Evolutionary conservation across 768 basidiomycete genomes (phyloP).

Genomic region (Kwoniella bestiolae): DNA sequence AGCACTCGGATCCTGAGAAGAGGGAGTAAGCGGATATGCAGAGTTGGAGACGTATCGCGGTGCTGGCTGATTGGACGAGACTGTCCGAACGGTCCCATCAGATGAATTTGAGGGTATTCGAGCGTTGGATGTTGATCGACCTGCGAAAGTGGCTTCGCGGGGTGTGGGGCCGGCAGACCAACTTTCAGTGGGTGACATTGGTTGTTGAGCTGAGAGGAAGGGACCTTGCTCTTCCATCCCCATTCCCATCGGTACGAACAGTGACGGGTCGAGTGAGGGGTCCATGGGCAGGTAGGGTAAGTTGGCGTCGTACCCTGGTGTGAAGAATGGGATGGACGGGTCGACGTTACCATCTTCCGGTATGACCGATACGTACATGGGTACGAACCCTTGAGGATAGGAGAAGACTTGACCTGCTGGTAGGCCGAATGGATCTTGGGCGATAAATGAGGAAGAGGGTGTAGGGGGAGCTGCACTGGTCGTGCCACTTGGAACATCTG

Average conservation of each 20-base stretch:
- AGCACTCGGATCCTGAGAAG: constrained; percentile 2
- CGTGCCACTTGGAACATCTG: constrained; percentile 1
- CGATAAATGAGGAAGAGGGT: background rate
- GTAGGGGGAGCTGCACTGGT: background rate
- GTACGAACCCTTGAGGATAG: constrained; percentile 17
- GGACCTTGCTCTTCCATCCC: constrained; percentile 20
- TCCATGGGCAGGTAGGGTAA: constrained; percentile 15
- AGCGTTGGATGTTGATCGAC: constrained; percentile 12
- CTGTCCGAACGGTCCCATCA: background rate
- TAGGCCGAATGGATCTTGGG: constrained; percentile 8
- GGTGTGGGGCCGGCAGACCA: constrained; percentile 23
- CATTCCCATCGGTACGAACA: background rate
- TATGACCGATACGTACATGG: constrained; percentile 19
- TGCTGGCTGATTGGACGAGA: constrained; percentile 4
- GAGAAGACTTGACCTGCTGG: background rate
- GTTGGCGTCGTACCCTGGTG: constrained; percentile 12
- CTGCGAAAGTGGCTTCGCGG: constrained; percentile 26
- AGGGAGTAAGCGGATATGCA: constrained; percentile 26
- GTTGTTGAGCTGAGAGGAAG: constrained; percentile 29
- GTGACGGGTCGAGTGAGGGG: constrained; percentile 1
- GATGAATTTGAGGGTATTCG: constrained; percentile 17
- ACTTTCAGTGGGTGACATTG: constrained; percentile 31
- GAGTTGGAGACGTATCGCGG: constrained; percentile 36
- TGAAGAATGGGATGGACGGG: constrained; percentile 9
- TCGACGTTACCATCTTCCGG: constrained; percentile 19